Evolutionary conservation across 345 rosid genomes (phyloP).

Genomic region (Citrus sp.): DNA sequence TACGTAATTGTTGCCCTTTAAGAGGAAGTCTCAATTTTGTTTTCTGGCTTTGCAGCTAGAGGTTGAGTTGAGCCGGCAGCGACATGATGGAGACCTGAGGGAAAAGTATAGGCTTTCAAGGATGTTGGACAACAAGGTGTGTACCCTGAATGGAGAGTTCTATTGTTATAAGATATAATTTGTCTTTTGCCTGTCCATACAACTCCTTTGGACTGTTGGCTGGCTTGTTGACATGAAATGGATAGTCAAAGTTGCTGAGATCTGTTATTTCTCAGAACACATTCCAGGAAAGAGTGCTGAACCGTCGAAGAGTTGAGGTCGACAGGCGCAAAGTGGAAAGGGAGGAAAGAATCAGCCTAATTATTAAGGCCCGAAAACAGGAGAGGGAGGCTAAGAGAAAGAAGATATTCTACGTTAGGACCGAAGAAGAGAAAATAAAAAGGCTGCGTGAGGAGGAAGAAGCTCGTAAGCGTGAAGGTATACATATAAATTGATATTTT

Average conservation of each 20-base stretch:
- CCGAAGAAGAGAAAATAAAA: conserved; percentile 68
- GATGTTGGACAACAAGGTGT: conserved; percentile 79
- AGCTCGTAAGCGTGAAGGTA: conserved; percentile 80
- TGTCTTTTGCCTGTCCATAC: background rate
- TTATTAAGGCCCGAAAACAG: conserved; percentile 56
- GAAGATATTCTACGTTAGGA: conserved; percentile 55
- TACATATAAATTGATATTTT: background rate
- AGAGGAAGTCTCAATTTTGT: background rate
- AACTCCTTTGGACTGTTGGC: background rate
- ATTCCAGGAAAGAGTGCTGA: conserved; percentile 71
- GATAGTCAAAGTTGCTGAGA: background rate
- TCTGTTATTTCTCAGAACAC: conserved; percentile 36
- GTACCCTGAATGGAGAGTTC: conserved; percentile 1
- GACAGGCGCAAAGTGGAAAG: conserved; percentile 60
- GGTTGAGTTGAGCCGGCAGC: conserved; percentile 80
- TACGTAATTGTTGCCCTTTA: background rate
- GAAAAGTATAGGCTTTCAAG: conserved; percentile 78
- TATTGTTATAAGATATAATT: background rate
- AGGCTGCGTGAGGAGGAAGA: conserved; percentile 83
- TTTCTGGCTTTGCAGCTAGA: conserved; percentile 53
- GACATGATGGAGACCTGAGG: conserved; percentile 90
- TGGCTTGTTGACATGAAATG: background rate
- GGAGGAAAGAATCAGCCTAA: conserved; percentile 72
- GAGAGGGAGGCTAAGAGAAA: conserved; percentile 75
- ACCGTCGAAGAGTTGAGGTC: conserved; percentile 65